Evolutionary conservation across 805 yeast genomes (phyloP).

Genomic region (Nakazawaea populi): DNA sequence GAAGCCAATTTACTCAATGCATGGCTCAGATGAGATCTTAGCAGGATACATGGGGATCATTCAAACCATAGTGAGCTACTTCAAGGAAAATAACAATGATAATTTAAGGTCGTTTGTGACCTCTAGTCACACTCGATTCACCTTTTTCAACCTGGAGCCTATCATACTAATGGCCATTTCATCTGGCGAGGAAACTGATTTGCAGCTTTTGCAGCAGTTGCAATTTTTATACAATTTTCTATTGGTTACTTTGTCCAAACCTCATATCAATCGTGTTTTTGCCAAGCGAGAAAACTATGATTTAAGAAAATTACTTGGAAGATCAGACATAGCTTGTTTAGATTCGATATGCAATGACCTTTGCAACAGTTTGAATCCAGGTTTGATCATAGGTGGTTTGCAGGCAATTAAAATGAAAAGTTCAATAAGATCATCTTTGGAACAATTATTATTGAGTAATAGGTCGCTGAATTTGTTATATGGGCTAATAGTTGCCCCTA

Average conservation of each 20-base stretch:
- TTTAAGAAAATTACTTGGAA: conserved; percentile 65
- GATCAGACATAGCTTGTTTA: conserved; percentile 67
- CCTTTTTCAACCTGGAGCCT: conserved; percentile 60
- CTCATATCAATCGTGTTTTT: conserved; percentile 66
- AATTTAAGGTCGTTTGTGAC: conserved; percentile 47
- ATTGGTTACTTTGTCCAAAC: conserved; percentile 77
- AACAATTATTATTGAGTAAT: conserved; percentile 43
- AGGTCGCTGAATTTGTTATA: conserved; percentile 58
- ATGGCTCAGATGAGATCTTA: conserved; percentile 63
- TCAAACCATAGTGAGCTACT: conserved; percentile 72
- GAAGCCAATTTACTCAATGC: conserved; percentile 77
- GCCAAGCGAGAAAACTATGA: conserved; percentile 74
- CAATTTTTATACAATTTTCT: conserved; percentile 71
- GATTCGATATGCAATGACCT: conserved; percentile 56
- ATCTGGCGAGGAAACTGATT: conserved; percentile 43
- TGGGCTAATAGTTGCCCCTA: conserved; percentile 63
- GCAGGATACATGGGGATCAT: conserved; percentile 74
- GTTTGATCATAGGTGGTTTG: conserved; percentile 57
- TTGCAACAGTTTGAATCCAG: conserved; percentile 45
- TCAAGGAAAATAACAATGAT: conserved; percentile 38
- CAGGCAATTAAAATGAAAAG: conserved; percentile 58
- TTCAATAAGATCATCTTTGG: conserved; percentile 51
- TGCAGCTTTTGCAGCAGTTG: conserved; percentile 55
- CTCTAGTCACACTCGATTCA: conserved; percentile 41
- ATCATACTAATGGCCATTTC: conserved; percentile 70